phyloP scores from a whole-genome alignment of 2,329 filamentous ascomycete genomes.

The Cladophialophora immunda region DNA sequence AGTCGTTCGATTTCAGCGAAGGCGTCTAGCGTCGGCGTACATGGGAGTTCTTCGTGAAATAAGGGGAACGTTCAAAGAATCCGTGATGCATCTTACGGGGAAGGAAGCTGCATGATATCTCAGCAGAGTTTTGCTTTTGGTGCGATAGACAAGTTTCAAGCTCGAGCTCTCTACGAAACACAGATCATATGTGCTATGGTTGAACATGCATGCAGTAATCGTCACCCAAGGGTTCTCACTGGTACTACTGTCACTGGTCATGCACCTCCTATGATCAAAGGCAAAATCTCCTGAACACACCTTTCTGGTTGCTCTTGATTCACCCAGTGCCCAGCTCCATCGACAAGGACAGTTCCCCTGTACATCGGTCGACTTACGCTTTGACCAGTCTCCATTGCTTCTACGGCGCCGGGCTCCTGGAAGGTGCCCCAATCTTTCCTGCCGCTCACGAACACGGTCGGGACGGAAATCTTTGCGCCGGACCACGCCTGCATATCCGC shows the following conservation, averaged over 20 bases:
- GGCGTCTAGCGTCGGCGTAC: conserved; percentile 29
- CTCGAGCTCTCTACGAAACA: neutral
- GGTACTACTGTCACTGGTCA: neutral
- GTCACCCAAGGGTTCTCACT: neutral
- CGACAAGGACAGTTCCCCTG: conserved; percentile 60
- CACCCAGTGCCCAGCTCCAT: conserved; percentile 74
- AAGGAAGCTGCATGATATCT: conserved; percentile 25
- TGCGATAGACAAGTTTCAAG: neutral
- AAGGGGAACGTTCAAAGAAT: conserved; percentile 4
- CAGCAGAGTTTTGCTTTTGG: conserved; percentile 15
- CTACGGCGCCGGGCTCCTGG: conserved; percentile 71
- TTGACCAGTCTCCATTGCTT: conserved; percentile 64
- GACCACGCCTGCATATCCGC: conserved; percentile 67
- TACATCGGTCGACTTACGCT: conserved; percentile 64
- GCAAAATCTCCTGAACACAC: conserved; percentile 59
- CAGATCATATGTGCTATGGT: neutral
- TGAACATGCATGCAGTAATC: neutral
- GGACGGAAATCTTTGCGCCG: conserved; percentile 68
- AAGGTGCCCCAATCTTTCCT: conserved; percentile 73
- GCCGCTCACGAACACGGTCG: conserved; percentile 69
- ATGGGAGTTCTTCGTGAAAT: neutral
- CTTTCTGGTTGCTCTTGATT: conserved; percentile 70
- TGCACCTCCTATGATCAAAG: conserved; percentile 47
- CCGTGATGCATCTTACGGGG: conserved; percentile 12
- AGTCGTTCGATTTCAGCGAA: conserved; percentile 31